Evolutionary conservation across 2,329 filamentous ascomycete species (phyloP), one percentile per base, ranked within the genome.

Genomic region (Fusarium siculi): DNA sequence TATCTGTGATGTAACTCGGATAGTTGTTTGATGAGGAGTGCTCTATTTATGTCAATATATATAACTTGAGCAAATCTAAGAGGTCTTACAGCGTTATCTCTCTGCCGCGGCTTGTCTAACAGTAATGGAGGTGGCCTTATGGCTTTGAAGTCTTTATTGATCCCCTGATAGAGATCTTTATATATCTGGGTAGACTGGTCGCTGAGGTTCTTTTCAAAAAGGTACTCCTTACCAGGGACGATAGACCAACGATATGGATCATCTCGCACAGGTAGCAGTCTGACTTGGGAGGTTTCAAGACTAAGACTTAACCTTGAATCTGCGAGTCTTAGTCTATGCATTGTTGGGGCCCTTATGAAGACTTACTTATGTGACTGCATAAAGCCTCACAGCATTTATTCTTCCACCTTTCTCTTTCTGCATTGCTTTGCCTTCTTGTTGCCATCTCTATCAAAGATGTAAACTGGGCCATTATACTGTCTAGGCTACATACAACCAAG

Each of bases 231-330:
- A 19, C 56, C 47, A 34, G 56, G 63, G 40, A 40, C 42, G 9
- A 65, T 25, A 46, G 37, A 30, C 63, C 47, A 65, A 16, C 46
- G 46, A 53, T 65, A 65, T 49, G 56, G 55, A 49, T 61, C 56
- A 15, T 65, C 63, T 28, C 40, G 42, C 3, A 53, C 21, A 18
- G 63, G 55, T 40, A 42, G 56, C 12, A 65, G 34, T 16, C 63
- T 61, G 34, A 65, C 63, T 61, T 65, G 56, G 28, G 56, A 65
- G 49, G 56, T 47, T 9, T 65, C 40, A 65, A 65, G 47, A 12
- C 23, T 32, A 4, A 55, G 52, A 39, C 52, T 39, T 4, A 55
- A 42, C 18, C 39, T 55, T 21, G 52, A 42, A 34, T 55, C 52
- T 55, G 25, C 19, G 14, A 42, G 28, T 4, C 5, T 19, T 42